Conservation (phyloP, 805 yeast species). For the Torulaspora microellipsoides region DNA sequence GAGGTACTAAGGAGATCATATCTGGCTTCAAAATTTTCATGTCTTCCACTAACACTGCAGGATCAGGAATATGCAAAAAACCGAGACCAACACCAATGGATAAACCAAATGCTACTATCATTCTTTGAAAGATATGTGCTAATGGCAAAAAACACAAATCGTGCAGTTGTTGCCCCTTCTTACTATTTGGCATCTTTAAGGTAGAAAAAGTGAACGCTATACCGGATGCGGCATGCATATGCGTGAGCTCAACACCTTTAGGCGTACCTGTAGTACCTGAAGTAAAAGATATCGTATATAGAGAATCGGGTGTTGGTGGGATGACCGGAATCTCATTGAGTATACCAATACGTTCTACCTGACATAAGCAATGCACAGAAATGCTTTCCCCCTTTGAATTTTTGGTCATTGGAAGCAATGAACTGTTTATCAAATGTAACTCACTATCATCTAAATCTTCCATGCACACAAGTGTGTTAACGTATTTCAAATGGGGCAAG, state of each 20-base stretch:
- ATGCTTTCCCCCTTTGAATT: conserved; percentile 32
- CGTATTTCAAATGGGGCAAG: conserved; percentile 36
- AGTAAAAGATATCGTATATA: conserved; percentile 64
- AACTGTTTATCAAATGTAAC: conserved; percentile 30
- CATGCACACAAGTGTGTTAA: conserved; percentile 54
- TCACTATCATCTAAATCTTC: conserved; percentile 42
- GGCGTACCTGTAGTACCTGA: conserved; percentile 76
- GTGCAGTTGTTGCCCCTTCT: conserved; percentile 25
- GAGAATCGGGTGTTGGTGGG: conserved; percentile 49
- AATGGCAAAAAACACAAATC: conserved; percentile 48
- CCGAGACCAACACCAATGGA: conserved; percentile 48
- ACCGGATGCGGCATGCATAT: conserved; percentile 47
- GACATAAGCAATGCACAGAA: conserved; percentile 41
- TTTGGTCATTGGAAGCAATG: conserved; percentile 25
- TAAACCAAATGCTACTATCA: conserved; percentile 41
- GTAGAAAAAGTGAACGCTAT: conserved; percentile 42
- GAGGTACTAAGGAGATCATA: conserved; percentile 54
- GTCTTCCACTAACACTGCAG: conserved; percentile 53
- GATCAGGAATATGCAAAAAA: conserved; percentile 52
- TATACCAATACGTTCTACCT: conserved; percentile 40
- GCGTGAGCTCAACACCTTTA: conserved; percentile 61
- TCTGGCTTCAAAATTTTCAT: conserved; percentile 51
- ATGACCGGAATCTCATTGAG: conserved; percentile 39
- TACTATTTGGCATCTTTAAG: conserved; percentile 28
- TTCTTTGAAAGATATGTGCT: conserved; percentile 56